Evolutionary conservation across 2,329 filamentous ascomycete species (phyloP), one percentile per base, ranked within the genome.

Genomic region (Colletotrichum sublineola): DNA sequence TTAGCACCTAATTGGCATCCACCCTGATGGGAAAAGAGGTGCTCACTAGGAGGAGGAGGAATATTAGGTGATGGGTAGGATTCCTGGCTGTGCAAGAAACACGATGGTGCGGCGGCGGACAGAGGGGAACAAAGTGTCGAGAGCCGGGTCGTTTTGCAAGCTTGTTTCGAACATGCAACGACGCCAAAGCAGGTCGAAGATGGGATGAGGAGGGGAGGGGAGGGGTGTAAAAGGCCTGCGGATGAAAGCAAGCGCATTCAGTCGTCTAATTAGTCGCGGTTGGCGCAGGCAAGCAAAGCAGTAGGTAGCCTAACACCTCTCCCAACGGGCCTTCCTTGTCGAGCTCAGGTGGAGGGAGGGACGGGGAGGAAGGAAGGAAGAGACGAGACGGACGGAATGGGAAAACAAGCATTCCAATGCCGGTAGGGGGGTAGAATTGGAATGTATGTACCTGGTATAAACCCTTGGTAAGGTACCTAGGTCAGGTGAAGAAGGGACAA

Each of bases 391-490:
- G 52, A 3, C 60, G 31, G 14, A 40, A 20, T 31, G 14, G 48
- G 40, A 14, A 12, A 44, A n/a, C 48, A 69, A 33, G 42, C 48
- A 68, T 65, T 50, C 40, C 42, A 68, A 65, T 33, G 12, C 36
- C 20, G 44, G 24, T 38, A 57, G 7, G 7, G 7, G 7, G 29
- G 33, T 14, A 42, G 44, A 36, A 8, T 36, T 36, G 33, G 18
- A 3, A 24, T 24, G 24, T 24, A 24, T 24, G 24, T 24, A 24
- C 24, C 24, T 24, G 24, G 24, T 24, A 24, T 24, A 24, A 24
- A 24, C 24, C 24, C 24, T 24, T 24, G 24, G 24, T 24, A 24
- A 24, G 24, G 24, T 24, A 24, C 24, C 24, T 24, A 24, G 24
- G 24, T 24, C 24, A 31, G 5, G 33, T 7, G 53, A 24, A 48